These are phyloP conservation scores for Sarocladium oryzae DNA, from an alignment of 2,329 filamentous ascomycete species.

Conservation along the genomic window DNA sequence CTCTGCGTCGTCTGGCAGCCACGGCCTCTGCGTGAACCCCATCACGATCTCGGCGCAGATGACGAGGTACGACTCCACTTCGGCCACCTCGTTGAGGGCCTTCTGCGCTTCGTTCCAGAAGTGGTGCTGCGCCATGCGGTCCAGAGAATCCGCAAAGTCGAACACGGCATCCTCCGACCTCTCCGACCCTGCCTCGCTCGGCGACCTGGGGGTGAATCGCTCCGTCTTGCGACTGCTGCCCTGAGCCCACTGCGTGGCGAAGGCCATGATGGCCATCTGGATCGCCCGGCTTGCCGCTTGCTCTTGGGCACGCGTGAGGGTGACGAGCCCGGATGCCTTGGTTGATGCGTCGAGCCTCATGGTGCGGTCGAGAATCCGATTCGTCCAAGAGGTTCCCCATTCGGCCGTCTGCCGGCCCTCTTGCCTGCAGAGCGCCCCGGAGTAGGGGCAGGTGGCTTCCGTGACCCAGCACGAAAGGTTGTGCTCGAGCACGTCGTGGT, in stretches of 20 bases:
- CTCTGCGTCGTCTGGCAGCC: slow-evolving; percentile 16
- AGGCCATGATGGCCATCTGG: slow-evolving; percentile 43
- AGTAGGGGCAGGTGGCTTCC: slow-evolving; percentile 45
- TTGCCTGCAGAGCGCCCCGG: slow-evolving; percentile 15
- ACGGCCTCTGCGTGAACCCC: slow-evolving; percentile 30
- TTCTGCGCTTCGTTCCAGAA: slow-evolving; percentile 32
- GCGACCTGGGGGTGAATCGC: background rate
- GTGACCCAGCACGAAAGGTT: slow-evolving; percentile 48
- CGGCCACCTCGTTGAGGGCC: slow-evolving; percentile 28
- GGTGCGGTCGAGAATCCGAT: slow-evolving; percentile 44
- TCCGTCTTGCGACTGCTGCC: slow-evolving; percentile 1
- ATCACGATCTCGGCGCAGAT: slow-evolving; percentile 35
- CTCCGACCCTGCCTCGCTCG: slow-evolving; percentile 3
- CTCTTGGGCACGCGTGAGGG: slow-evolving; percentile 34
- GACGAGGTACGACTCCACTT: slow-evolving; percentile 33
- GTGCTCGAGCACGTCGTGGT: slow-evolving; percentile 48
- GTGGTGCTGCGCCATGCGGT: slow-evolving; percentile 28
- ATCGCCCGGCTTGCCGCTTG: slow-evolving; percentile 38
- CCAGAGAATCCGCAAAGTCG: slow-evolving; percentile 27
- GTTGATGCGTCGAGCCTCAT: slow-evolving; percentile 39
- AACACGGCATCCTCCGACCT: background rate
- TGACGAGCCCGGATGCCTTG: slow-evolving; percentile 31
- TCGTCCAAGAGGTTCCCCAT: slow-evolving; percentile 34
- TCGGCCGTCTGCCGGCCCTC: slow-evolving; percentile 17
- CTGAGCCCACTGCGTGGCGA: slow-evolving; percentile 40